These are phyloP conservation scores for Sugiyamaella neomexicana DNA, from an alignment of 1,139 yeast genomes.

Conservation along the genomic window DNA sequence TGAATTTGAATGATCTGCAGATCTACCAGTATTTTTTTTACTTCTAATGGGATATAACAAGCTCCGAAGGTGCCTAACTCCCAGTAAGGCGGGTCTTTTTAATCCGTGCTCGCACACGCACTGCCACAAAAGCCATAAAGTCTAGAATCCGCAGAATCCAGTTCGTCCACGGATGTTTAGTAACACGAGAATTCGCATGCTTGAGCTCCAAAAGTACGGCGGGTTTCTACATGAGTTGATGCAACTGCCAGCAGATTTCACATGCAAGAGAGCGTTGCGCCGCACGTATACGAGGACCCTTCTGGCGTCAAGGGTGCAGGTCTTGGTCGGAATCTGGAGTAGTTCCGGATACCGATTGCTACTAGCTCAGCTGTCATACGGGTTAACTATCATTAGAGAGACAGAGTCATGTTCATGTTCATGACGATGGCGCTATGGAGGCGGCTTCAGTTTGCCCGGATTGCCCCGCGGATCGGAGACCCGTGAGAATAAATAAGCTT, in stretches of 20 bases:
- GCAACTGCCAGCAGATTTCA: neutral
- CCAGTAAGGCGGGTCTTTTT: too few species aligned
- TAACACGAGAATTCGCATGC: neutral
- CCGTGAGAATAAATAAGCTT: neutral
- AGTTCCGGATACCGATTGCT: neutral
- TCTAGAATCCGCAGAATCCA: neutral
- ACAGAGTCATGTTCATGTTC: too few species aligned
- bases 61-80: too few species aligned
- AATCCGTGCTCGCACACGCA: neutral
- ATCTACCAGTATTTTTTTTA: too few species aligned
- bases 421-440: neutral
- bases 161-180: neutral
- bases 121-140: neutral
- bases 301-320: too few species aligned
- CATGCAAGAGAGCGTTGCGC: conserved; percentile 6
- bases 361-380: neutral
- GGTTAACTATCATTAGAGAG: too few species aligned
- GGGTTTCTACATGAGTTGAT: neutral
- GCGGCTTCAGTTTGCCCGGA: neutral
- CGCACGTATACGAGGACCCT: conserved; percentile 14
- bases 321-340: too few species aligned
- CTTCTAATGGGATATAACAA: too few species aligned
- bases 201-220: neutral
- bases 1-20: neutral
- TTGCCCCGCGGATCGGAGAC: conserved; percentile 1